Base-by-base conservation (phyloP, 2,329 filamentous ascomycete species). In the Volutella citrinella region DNA sequence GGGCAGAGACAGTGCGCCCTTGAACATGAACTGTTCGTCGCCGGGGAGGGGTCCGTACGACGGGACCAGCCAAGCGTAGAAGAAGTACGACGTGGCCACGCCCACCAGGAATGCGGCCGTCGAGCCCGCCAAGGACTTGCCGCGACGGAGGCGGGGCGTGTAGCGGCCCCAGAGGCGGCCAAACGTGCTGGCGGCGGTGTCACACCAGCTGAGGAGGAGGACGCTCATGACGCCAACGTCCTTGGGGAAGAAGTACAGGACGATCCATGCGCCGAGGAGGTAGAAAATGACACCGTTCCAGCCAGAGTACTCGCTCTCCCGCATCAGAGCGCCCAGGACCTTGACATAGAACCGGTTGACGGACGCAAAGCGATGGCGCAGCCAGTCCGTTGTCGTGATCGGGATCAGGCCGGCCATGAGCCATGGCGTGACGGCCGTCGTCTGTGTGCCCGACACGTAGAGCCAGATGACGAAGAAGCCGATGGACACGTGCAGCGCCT, bases 201-300 rank as follows among this genome's bases (percentile, higher is more conserved):
- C 93, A 64, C 93, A 98, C 93, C 93, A 98, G 56, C 87, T 94
- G 16, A 98, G 78, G 24, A 98, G 76, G 52, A 98, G 70, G 26
- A 97, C 84, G 42, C 85, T 82, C 70, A 97, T 84, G 30, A 95
- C 84, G 7, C 84, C 89, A 16, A 98, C 77, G 53, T 98, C 93
- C 66, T 97, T 98, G 45, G 90, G 88, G 60, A 94, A 88, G 60
- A 87, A 88, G 48, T 79, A 79, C 47, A 97, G 77, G 12, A 91
- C 88, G 19, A 82, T 74, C 80, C 89, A 96, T 18, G 89, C 83
- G 36, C 93, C 93, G 7, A 96, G 76, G 9, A 98, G 78, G 64
- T 97, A 98, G 71, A 87, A 96, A 48, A 98, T 94, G 49, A 97
- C 91, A 32, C 93, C 93, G 59, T 98, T 98, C 74, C 88, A 98